Evolutionary conservation across 495 filamentous ascomycete species (phyloP).

Genomic region (Daldinia childiae): DNA sequence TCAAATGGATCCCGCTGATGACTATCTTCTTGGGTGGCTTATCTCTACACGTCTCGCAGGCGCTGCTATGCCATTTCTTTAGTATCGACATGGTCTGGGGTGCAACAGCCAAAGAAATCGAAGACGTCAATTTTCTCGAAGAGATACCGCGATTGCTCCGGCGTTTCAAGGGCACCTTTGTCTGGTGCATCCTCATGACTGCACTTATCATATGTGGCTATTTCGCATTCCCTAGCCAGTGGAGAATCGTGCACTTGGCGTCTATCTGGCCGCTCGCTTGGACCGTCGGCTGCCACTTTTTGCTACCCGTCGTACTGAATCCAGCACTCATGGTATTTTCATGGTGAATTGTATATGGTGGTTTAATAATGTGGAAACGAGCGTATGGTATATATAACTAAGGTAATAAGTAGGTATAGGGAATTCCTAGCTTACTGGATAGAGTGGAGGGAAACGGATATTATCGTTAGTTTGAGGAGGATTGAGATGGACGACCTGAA

Average conservation of each 20-base stretch:
- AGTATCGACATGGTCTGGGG: slow-evolving; percentile 71
- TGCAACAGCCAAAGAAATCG: slow-evolving; percentile 70
- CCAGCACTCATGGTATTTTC: slow-evolving; percentile 74
- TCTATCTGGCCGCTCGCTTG: slow-evolving; percentile 67
- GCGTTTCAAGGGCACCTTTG: slow-evolving; percentile 68
- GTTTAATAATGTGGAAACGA: neutral
- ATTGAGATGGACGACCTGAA: neutral
- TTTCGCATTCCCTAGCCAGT: slow-evolving; percentile 58
- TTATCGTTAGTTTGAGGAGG: neutral
- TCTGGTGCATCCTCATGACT: slow-evolving; percentile 58
- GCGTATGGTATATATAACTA: neutral
- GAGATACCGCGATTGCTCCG: slow-evolving; percentile 65
- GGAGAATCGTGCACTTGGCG: slow-evolving; percentile 65
- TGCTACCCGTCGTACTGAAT: slow-evolving; percentile 69
- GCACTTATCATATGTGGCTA: slow-evolving; percentile 60
- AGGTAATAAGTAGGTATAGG: neutral
- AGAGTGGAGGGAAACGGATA: neutral
- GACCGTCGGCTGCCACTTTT: slow-evolving; percentile 64
- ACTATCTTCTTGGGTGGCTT: slow-evolving; percentile 72
- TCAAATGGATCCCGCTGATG: slow-evolving; percentile 71
- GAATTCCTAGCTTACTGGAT: neutral
- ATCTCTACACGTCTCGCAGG: slow-evolving; percentile 69
- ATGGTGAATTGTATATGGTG: slow-evolving; percentile 53
- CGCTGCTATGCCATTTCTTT: slow-evolving; percentile 69
- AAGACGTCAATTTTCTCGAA: slow-evolving; percentile 67